Evolutionary conservation across 257 asterid species (phyloP), one percentile per base, ranked within the genome.

Genomic region (Ilex aquifolium): DNA sequence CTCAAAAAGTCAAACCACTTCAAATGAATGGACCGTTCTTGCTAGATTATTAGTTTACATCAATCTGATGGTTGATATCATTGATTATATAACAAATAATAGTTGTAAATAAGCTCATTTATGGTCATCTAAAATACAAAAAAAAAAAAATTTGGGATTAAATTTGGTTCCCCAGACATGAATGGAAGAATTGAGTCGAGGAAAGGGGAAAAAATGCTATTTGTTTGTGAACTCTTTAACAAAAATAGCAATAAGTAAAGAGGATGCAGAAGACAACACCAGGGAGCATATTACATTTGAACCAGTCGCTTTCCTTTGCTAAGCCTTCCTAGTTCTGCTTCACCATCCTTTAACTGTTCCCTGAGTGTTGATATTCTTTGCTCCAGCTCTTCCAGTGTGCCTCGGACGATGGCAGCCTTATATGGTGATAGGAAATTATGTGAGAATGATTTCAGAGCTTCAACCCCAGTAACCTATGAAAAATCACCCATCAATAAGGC

Each of bases 391-490:
- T 88, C 88, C 46, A 75, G 69, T 0, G 90, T 69, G 15, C 96
- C 95, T 72, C 79, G 81, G 59, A 30, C 56, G 39, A 85, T 67
- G 31, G 88, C 76, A 21, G 97, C 65, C 74, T 81, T 68, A 65
- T 89, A 85, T 1, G 95, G 97, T 0, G 90, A 58, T 63, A 69
- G 12, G 69, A 89, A 92, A 61, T 83, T 69, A 63, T 13, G 56
- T 0, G 99, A 92, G 74, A 89, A 89, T 13, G 75, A 74, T 69
- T 75, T 79, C 85, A 92, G 66, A 13, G 97, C 97, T 12, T 89
- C 91, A 30, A 87, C 75, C 50, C 99, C 99, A 65, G 95, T 85
- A 70, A 89, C 97, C 97, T 92, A 72, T 48, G 44, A 51, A 71
- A 50, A 7, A 6, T 21, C 44, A n/a, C 27, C 14, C 39, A 52